These are phyloP conservation scores for Escovopsis sp. DNA, from an alignment of 2,329 filamentous ascomycete genomes.

Conservation along the genomic window DNA sequence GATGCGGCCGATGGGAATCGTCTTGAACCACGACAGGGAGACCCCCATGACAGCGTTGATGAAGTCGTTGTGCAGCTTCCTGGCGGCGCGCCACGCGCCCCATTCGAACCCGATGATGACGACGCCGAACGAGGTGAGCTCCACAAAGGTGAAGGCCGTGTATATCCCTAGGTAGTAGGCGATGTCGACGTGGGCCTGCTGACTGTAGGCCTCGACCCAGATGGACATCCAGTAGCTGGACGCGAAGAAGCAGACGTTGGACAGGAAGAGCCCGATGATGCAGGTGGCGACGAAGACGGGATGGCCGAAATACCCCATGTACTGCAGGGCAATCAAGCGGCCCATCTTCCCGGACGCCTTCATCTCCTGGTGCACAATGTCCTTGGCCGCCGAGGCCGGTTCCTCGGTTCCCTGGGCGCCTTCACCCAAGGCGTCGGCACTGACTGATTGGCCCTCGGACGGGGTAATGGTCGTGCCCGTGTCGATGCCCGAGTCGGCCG, in stretches of 20 bases:
- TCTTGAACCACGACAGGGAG: conserved; percentile 42
- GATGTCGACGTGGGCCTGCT: conserved; percentile 27
- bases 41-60: conserved; percentile 37
- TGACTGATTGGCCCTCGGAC: conserved; percentile 13
- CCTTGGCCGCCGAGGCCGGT: conserved; percentile 21
- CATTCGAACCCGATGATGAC: conserved; percentile 35
- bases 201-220: conserved; percentile 37
- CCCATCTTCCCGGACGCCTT: conserved; percentile 29
- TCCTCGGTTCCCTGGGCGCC: conserved; percentile 20
- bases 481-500: conserved; percentile 12
- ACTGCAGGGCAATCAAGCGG: conserved; percentile 30
- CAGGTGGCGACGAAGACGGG: conserved; percentile 26
- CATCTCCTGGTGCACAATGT: conserved; percentile 33
- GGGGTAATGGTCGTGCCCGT: too few species aligned
- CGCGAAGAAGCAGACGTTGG: conserved; percentile 26
- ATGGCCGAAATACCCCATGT: conserved; percentile 36
- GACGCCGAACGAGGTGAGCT: conserved; percentile 26
- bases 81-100: conserved; percentile 42
- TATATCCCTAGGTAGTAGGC: conserved; percentile 41
- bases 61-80: conserved; percentile 35
- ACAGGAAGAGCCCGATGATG: conserved; percentile 24
- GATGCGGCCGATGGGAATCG: conserved; percentile 36
- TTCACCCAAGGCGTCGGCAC: conserved; percentile 16
- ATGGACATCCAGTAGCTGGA: conserved; percentile 34
- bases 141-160: conserved; percentile 28